Percentiles rank a stretch among this genome's conserved stretches.
These are phyloP conservation scores for Cladobotryum mycophilum DNA, from an alignment of 2,329 filamentous ascomycete genomes.

Conservation along the genomic window DNA sequence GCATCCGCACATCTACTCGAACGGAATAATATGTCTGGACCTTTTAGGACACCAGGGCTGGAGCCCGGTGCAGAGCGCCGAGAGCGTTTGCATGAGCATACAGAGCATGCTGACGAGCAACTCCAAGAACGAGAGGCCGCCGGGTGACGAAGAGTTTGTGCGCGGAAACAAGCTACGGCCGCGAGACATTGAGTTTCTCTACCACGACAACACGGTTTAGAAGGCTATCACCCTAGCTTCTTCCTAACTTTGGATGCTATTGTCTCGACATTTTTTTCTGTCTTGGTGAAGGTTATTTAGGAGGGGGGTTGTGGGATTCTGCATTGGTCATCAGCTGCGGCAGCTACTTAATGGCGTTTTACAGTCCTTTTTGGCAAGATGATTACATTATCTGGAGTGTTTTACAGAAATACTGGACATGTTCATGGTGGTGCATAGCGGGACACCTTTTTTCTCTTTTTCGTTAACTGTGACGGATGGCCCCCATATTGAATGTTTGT, in stretches of 20 bases:
- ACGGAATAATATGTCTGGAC: slow-evolving; percentile 97
- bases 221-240: not conserved
- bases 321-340: slow-evolving; percentile 7
- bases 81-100: slow-evolving; percentile 93
- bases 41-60: slow-evolving; percentile 82
- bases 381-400: no score
- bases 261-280: not conserved
- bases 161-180: slow-evolving; percentile 71
- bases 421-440: no score
- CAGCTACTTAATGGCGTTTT: slow-evolving; percentile 9
- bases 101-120: slow-evolving; percentile 99
- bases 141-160: slow-evolving; percentile 87
- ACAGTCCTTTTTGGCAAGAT: not conserved
- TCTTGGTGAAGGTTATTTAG: not conserved
- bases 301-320: slow-evolving; percentile 1
- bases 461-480: no score
- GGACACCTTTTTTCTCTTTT: no score
- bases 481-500: no score
- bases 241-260: not conserved
- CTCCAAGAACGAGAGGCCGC: slow-evolving; percentile 80
- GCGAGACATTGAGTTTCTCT: slow-evolving; percentile 86
- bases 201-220: slow-evolving; percentile 79
- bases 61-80: slow-evolving; percentile 95
- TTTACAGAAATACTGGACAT: no score
- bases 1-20: slow-evolving; percentile 96